Base-by-base conservation (phyloP, 805 yeast genomes). In the Starmerella etchellsii region DNA sequence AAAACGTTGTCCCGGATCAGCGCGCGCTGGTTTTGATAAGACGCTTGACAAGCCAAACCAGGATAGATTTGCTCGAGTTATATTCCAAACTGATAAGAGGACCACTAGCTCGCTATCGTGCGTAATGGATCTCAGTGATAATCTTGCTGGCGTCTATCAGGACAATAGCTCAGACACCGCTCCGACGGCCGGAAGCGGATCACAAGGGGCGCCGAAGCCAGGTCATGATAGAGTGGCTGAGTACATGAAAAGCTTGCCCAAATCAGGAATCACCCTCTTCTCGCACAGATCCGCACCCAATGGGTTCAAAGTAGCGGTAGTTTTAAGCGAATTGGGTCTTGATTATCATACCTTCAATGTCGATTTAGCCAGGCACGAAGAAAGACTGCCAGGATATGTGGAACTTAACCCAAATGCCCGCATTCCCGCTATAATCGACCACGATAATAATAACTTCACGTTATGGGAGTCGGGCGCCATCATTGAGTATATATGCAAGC, bases 381-480 rank as follows among this genome's bases (percentile, higher is more conserved):
- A 87, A 59, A 66, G 95, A 47, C 82, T 94, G 2, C 95, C 96
- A 0, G 93, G 85, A 59, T 87, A 87, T 54, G 85, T 87, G 16
- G 71, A 84, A n/a, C 78, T 87, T 46, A 88, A 87, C 60, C 97
- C 97, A 22, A 88, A 88, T 60, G 96, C 95, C 2, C 69, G 97
- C 46, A 94, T 87, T 6, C 97, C 97, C 3, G 94, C 95, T 2
- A 69, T 87, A 40, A 81, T 88, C 40, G 97, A 87, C 60, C 96
- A 88, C 59, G 72, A 71, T 43, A 74, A 74, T 56, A 84, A 78
- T 44, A 80, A 83, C 56, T 70, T 82, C 25, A 70, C 93, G 2
- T 70, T 87, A 23, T 87, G 97, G 97, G 97, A 87, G 62, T 79
- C 93, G 0, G 96, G 97, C 3, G 87, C 96, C 22, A 85, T 87